Base-by-base conservation (phyloP, 2,329 filamentous ascomycete genomes). In the Metarhizium humberi region DNA sequence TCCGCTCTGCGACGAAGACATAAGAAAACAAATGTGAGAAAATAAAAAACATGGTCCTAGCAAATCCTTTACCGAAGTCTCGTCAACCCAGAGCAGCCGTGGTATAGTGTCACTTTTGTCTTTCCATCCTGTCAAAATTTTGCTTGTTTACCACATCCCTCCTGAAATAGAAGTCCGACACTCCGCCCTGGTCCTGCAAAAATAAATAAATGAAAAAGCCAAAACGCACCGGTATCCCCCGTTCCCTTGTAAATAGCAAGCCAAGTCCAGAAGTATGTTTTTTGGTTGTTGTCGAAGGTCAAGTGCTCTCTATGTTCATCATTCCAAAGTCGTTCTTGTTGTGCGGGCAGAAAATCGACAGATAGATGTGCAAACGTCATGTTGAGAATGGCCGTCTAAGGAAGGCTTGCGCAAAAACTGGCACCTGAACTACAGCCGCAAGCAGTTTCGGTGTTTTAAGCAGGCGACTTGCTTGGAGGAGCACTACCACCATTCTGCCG, bases 401-500 rank as follows among this genome's bases (percentile, higher is more conserved):
- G 59, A 63, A 62, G 62, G 58, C 60, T 55, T 64, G 57, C 61
- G 62, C 61, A 64, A 64, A 62, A 56, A 59, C 60, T 55, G 51
- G 53, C 55, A 54, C 40, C 40, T 42, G 32, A 46, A 42, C 13
- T 25, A 18, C 34, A 36, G 36, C 55, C 34, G 20, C 16, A 52
- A 20, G 29, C 36, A 20, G 40, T 45, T 38, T 7, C 10, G 14
- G 46, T 42, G 53, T 52, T 62, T 73, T 80, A 84, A 54, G 79
- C 79, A 45, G 81, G 79, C 46, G 80, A 84, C 72, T 84, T 84
- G 76, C 70, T 82, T 36, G 75, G 75, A 51, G 80, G 78, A 54
- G 76, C 78, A 54, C 74, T 73, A 18, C 76, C 74, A 57, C 82
- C 82, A 62, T 86, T 86, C 72, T 85, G 82, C 55, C 82, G 82